Base-by-base conservation (phyloP, 2,329 filamentous ascomycete genomes). In the Hypoxylon sp. region DNA sequence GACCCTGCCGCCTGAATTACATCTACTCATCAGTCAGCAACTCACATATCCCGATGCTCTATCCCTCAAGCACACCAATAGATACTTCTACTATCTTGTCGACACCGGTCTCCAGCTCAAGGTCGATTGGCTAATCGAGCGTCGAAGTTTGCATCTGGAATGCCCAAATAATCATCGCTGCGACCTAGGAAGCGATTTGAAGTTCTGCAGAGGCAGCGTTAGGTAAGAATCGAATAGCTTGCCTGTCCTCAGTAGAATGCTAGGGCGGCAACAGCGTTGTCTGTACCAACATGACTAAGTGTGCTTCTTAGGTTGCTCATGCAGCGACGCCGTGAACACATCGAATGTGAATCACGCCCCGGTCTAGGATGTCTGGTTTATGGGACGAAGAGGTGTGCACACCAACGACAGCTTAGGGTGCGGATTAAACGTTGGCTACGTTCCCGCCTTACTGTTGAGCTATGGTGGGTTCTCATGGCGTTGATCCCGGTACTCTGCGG, bases 41-140 rank as follows among this genome's bases (percentile, higher is more conserved):
- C 86, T 93, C 64, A 85, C 85, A 32, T 93, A 93, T 67, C 91
- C 91, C 0, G 90, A 93, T 68, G 90, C 91, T 0, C 83, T 93
- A 1, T 90, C 90, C 0, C 80, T 93, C 14, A 92, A 92, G 74
- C 90, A 92, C 75, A 86, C 86, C 19, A 89, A 81, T 74, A 84
- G 84, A 63, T 83, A 91, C 74, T 90, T 93, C 76, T 90, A 89
- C 79, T 73, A 77, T 51, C 78, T 91, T 1, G 89, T 92, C 67
- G 84, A 90, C 76, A 93, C 90, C 0, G 89, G 88, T 36, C 81
- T 92, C 30, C 78, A 82, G 28, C 81, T 92, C 48, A 92, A 92
- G 75, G 85, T 93, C 11, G 85, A 87, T 63, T 93, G 91, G 91
- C 82, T 93, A 3, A 82, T 92, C 64, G 84, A 90, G 71, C 85